Base-by-base conservation (phyloP, 495 filamentous ascomycete species). In the Penicillium turbatum region DNA sequence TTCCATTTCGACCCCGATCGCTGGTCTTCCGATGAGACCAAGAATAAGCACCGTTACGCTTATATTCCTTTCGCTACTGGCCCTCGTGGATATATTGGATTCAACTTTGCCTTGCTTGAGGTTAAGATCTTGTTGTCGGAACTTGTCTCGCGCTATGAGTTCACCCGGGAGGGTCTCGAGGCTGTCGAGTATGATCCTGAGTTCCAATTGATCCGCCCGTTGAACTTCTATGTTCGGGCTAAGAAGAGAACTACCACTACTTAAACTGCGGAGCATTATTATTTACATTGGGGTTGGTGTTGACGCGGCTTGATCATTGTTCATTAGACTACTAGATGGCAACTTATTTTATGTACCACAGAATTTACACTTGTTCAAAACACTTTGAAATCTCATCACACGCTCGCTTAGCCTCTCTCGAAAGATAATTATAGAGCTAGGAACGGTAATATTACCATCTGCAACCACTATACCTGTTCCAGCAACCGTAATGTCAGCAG, bases 31-130 rank as follows among this genome's bases (percentile, higher is more conserved):
- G 75, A 79, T 1, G 66, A 70, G 57, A 69, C 73, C 9, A 74
- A 78, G 62, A 70, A 66, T 36, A 53, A 68, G 13, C 75, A 70
- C 36, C 63, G 64, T 8, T 69, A 59, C 12, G 57, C 72, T 0
- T 83, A 83, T 55, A 63, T 76, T 6, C 80, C 79, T 0, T 82
- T 84, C 48, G 79, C 74, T 1, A 69, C 73, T 3, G 81, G 80
- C 0, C 65, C 68, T 2, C 60, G 80, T 2, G 65, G 65, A 26
- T 83, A 79, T 60, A 78, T 83, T 42, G 81, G 80, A 0, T 82
- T 83, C 61, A 83, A 82, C 57, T 79, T 82, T 61, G 81, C 80
- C 0, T 56, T 84, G 39, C 55, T 67, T 15, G 78, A 85, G 60
- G 71, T 82, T 21, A 80, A 81, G 65, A 63, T 78, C 1, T 57